Conservation (phyloP, 2,329 filamentous ascomycete species). For the Fusarium tuaranense region DNA sequence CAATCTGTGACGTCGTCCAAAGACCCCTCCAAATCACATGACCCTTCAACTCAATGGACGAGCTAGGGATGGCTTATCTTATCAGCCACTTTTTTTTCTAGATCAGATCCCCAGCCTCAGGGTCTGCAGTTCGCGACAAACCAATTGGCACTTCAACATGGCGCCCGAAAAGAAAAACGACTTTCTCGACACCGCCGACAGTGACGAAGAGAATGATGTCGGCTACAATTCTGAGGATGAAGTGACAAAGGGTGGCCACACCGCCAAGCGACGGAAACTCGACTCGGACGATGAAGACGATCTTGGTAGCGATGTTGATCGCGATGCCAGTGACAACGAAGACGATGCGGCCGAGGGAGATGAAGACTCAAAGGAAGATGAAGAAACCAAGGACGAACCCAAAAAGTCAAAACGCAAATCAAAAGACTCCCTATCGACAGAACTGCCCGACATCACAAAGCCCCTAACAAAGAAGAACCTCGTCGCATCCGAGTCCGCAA, state of each 20-base stretch:
- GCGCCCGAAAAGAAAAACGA: slow-evolving; percentile 77
- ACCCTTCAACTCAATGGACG: not conserved
- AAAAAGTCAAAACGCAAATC: slow-evolving; percentile 39
- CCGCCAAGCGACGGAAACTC: slow-evolving; percentile 73
- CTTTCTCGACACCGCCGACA: slow-evolving; percentile 72
- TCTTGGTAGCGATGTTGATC: slow-evolving; percentile 53
- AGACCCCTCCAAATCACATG: slow-evolving; percentile 38
- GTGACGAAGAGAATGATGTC: slow-evolving; percentile 67
- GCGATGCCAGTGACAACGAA: slow-evolving; percentile 50
- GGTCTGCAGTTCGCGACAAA: slow-evolving; percentile 6
- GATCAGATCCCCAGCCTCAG: slow-evolving; percentile 19
- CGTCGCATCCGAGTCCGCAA: slow-evolving; percentile 71
- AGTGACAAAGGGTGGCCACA: slow-evolving; percentile 72
- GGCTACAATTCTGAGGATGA: slow-evolving; percentile 79
- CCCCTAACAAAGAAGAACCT: slow-evolving; percentile 76
- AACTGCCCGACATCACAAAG: slow-evolving; percentile 63
- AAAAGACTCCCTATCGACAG: slow-evolving; percentile 46
- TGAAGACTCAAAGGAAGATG: slow-evolving; percentile 37
- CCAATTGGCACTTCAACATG: slow-evolving; percentile 59
- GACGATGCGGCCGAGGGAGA: slow-evolving; percentile 47
- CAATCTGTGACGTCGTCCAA: slow-evolving; percentile 28
- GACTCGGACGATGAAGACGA: slow-evolving; percentile 54
- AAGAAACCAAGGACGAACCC: slow-evolving; percentile 18
- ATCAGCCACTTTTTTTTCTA: slow-evolving; percentile 43
- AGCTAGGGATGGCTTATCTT: slow-evolving; percentile 35